Conservation (phyloP, 1,284 basidiomycete species). For the Baeospora myosura region DNA sequence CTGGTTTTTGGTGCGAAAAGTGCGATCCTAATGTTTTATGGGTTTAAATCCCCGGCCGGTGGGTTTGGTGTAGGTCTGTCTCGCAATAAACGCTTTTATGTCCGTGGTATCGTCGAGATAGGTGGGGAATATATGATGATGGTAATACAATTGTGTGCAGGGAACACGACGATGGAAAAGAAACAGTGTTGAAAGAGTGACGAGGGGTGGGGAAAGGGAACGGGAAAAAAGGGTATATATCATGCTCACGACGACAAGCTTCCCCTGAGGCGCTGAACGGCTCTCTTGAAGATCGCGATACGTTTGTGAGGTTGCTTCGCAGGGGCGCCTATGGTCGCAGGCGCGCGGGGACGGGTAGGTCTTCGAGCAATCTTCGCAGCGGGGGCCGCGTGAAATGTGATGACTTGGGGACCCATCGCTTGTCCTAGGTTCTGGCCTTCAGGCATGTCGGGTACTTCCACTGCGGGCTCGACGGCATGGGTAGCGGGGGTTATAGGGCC, state of each 20-base stretch:
- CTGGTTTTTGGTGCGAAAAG: too few relatives aligned
- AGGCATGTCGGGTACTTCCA: slow-evolving; percentile 33
- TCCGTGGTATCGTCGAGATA: too few relatives aligned
- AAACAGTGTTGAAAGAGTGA: too few relatives aligned
- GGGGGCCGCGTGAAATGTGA: slow-evolving; percentile 2
- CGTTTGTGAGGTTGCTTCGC: slow-evolving; percentile 10
- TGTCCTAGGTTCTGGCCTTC: slow-evolving; percentile 26
- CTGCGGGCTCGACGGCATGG: slow-evolving; percentile 28
- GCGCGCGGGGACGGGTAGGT: slow-evolving; percentile 12
- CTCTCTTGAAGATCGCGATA: slow-evolving; percentile 10
- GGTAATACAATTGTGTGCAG: background rate
- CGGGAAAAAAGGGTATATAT: background rate
- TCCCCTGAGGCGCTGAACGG: slow-evolving; percentile 10
- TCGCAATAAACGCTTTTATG: too few relatives aligned
- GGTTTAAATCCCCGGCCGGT: too few relatives aligned
- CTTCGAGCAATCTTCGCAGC: slow-evolving; percentile 1
- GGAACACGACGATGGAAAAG: background rate
- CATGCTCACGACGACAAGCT: slow-evolving; percentile 1
- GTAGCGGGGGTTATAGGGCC: slow-evolving; percentile 43
- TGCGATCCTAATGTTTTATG: too few relatives aligned
- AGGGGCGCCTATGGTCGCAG: slow-evolving; percentile 7
- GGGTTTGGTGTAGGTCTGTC: too few relatives aligned
- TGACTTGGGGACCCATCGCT: background rate
- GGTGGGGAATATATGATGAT: background rate
- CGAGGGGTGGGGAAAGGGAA: background rate